Conservation (phyloP, 2,329 filamentous ascomycete genomes). For the Ascosphaera pollenicola region DNA sequence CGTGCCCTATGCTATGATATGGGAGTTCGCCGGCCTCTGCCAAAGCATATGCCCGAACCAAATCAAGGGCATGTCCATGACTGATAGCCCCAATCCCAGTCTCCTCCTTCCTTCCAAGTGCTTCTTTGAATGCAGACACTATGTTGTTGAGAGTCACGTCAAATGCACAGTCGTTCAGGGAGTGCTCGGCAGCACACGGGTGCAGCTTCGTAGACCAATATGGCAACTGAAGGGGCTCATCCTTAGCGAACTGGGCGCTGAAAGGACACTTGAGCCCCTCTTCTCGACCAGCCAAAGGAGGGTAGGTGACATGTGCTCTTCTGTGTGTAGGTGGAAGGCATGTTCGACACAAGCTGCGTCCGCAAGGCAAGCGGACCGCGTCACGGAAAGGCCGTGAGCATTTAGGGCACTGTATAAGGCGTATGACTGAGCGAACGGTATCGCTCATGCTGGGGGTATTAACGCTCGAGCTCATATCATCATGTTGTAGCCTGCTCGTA, state of each 20-base stretch:
- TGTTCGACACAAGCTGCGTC: slow-evolving; percentile 49
- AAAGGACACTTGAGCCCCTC: slow-evolving; percentile 59
- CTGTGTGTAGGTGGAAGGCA: slow-evolving; percentile 49
- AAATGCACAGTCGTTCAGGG: slow-evolving; percentile 49
- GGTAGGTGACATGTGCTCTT: slow-evolving; percentile 56
- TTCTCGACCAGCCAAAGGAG: slow-evolving; percentile 40
- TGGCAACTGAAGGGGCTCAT: too few species aligned
- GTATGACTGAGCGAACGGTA: slow-evolving; percentile 42
- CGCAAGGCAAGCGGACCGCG: slow-evolving; percentile 62
- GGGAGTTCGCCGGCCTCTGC: slow-evolving; percentile 38
- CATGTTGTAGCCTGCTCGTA: background rate
- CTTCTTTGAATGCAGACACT: slow-evolving; percentile 33
- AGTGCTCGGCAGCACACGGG: slow-evolving; percentile 48
- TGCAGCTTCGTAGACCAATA: slow-evolving; percentile 5
- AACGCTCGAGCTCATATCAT: background rate
- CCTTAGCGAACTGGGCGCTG: background rate
- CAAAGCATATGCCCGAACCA: slow-evolving; percentile 45
- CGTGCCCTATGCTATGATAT: slow-evolving; percentile 21
- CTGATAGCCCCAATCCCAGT: slow-evolving; percentile 17
- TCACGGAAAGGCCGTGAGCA: slow-evolving; percentile 47
- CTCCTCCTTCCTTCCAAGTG: background rate
- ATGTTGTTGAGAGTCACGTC: slow-evolving; percentile 59
- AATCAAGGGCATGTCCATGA: slow-evolving; percentile 22
- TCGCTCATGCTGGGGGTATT: slow-evolving; percentile 21
- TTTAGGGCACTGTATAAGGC: slow-evolving; percentile 52